phyloP scores from a whole-genome alignment of 2,329 filamentous ascomycete species.

The Ramularia endophylla region DNA sequence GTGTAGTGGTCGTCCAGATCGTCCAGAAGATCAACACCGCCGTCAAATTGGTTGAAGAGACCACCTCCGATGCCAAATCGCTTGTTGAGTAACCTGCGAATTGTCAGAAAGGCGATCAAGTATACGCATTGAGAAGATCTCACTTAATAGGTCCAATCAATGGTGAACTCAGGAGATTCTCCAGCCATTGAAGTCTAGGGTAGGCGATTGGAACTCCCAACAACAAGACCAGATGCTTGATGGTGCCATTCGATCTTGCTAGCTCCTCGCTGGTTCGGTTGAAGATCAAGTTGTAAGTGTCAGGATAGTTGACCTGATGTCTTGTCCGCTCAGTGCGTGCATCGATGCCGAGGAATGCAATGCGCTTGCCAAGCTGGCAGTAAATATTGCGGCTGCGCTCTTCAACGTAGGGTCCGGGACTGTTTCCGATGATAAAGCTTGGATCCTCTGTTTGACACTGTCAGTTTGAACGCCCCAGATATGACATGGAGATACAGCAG shows the following conservation, averaged over 20 bases:
- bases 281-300: slow-evolving; percentile 59
- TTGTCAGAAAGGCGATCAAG: not conserved
- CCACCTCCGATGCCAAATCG: slow-evolving; percentile 80
- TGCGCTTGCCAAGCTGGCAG: slow-evolving; percentile 58
- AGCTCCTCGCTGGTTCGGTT: slow-evolving; percentile 49
- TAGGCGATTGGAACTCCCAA: slow-evolving; percentile 67
- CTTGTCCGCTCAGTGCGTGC: slow-evolving; percentile 70
- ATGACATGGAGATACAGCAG: too few relatives aligned
- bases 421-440: slow-evolving; percentile 72
- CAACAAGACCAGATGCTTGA: slow-evolving; percentile 58
- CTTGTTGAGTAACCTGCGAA: slow-evolving; percentile 73
- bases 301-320: slow-evolving; percentile 81
- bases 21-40: slow-evolving; percentile 59
- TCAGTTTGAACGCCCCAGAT: too few relatives aligned
- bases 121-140: not conserved
- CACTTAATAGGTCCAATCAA: slow-evolving; percentile 77
- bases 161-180: slow-evolving; percentile 71
- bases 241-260: slow-evolving; percentile 43
- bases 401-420: slow-evolving; percentile 62
- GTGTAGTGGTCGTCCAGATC: slow-evolving; percentile 74
- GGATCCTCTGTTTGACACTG: slow-evolving; percentile 46
- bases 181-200: slow-evolving; percentile 84
- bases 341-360: slow-evolving; percentile 57
- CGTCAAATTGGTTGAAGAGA: slow-evolving; percentile 91
- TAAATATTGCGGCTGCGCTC: slow-evolving; percentile 57